Conservation (phyloP, 148 eudicot species). For the Fallopia convolvulus region DNA sequence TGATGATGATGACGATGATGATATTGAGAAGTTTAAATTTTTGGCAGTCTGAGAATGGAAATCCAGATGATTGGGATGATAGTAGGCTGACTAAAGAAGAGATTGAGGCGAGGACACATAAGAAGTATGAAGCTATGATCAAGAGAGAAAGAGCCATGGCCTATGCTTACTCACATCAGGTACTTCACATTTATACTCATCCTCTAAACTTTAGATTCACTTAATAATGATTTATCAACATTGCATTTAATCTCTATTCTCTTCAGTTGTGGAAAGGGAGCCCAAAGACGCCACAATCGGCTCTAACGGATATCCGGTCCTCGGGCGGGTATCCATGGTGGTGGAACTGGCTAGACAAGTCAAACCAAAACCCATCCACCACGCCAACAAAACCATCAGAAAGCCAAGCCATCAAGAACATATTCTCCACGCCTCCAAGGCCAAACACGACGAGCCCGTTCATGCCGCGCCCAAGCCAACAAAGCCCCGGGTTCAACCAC, state of each 20-base stretch:
- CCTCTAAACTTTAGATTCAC: neutral
- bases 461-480: conserved; percentile 27
- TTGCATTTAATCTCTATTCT: neutral
- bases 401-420: conserved; percentile 30
- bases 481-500: conserved; percentile 28
- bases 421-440: conserved; percentile 52
- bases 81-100: conserved; percentile 84
- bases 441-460: conserved; percentile 48
- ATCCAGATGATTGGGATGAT: conserved; percentile 76
- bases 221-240: too few relatives aligned
- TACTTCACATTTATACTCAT: conserved; percentile 12
- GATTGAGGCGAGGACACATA: conserved; percentile 57
- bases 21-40: neutral
- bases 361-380: conserved; percentile 10
- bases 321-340: conserved; percentile 87
- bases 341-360: conserved; percentile 94
- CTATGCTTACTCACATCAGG: conserved; percentile 95
- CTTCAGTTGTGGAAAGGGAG: conserved; percentile 53
- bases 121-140: conserved; percentile 69
- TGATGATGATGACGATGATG: too few relatives aligned
- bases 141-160: conserved; percentile 95
- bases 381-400: conserved; percentile 26
- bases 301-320: conserved; percentile 34
- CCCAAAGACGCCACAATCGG: conserved; percentile 50
- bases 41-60: conserved; percentile 31